These are phyloP conservation scores for Cyberlindnera americana DNA, from an alignment of 805 yeast species.

Conservation along the genomic window DNA sequence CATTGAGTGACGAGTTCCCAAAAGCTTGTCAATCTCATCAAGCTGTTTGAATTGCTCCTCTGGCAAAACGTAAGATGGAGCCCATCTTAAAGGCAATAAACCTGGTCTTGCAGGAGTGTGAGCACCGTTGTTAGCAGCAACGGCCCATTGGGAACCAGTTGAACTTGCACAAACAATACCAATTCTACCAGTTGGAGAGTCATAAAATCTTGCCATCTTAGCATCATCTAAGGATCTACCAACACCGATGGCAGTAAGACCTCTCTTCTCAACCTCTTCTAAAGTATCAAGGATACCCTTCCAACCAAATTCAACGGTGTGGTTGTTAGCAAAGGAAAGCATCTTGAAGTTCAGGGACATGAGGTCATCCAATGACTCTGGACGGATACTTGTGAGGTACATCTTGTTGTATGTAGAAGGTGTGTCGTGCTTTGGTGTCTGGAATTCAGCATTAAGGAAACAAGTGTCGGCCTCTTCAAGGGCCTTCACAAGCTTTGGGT, in stretches of 20 bases:
- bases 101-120: slow-evolving; percentile 29
- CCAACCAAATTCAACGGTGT: slow-evolving; percentile 28
- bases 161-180: slow-evolving; percentile 27
- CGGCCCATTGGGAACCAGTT: slow-evolving; percentile 28
- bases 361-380: slow-evolving; percentile 25
- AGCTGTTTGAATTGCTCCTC: slow-evolving; percentile 26
- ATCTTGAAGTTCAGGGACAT: slow-evolving; percentile 25
- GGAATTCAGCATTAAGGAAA: slow-evolving; percentile 29
- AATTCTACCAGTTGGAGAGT: slow-evolving; percentile 27
- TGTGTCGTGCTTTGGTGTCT: slow-evolving; percentile 26
- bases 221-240: slow-evolving; percentile 30
- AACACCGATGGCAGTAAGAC: slow-evolving; percentile 25
- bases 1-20: slow-evolving; percentile 30
- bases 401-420: slow-evolving; percentile 28
- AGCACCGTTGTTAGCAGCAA: slow-evolving; percentile 27
- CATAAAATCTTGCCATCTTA: slow-evolving; percentile 24
- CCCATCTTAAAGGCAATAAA: slow-evolving; percentile 28
- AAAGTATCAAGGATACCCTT: slow-evolving; percentile 27
- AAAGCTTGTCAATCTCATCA: slow-evolving; percentile 26
- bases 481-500: slow-evolving; percentile 24
- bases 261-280: slow-evolving; percentile 26
- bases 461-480: slow-evolving; percentile 25
- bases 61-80: slow-evolving; percentile 27
- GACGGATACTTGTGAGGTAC: slow-evolving; percentile 28
- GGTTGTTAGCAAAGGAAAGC: slow-evolving; percentile 28